Conservation (phyloP, 192 early-diverging fungal species). For the Backusella morwellensis region DNA sequence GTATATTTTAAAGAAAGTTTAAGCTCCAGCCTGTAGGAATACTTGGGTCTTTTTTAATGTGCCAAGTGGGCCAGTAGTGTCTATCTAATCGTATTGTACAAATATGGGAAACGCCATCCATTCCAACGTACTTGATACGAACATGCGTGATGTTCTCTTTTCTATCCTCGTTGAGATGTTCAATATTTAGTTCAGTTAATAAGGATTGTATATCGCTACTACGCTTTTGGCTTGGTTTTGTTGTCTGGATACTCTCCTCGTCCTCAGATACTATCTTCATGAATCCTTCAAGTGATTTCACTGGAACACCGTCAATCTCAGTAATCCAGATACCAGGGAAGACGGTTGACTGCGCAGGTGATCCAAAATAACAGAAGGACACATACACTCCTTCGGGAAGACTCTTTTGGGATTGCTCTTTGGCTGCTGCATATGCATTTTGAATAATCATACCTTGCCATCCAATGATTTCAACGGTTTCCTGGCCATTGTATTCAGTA, state of each 20-base stretch:
- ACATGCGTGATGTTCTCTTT: conserved; percentile 39
- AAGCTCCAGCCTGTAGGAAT: conserved; percentile 20
- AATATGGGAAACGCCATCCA: conserved; percentile 57
- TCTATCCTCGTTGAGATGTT: conserved; percentile 20
- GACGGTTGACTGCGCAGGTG: conserved; percentile 56
- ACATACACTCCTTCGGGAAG: conserved; percentile 65
- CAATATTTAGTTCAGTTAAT: not conserved
- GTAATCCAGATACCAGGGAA: conserved; percentile 70
- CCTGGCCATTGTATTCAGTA: conserved; percentile 46
- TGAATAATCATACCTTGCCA: conserved; percentile 86
- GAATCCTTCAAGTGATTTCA: conserved; percentile 60
- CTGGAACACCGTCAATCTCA: conserved; percentile 58
- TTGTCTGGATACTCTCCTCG: conserved; percentile 17
- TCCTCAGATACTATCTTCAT: conserved; percentile 44
- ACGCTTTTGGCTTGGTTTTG: not conserved
- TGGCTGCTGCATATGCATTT: conserved; percentile 62
- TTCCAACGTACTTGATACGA: conserved; percentile 46
- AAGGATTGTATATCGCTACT: not conserved
- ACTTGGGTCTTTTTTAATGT: conserved; percentile 26
- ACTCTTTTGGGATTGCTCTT: conserved; percentile 56
- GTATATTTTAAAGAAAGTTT: not conserved
- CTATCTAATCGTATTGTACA: conserved; percentile 66
- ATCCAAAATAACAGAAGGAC: conserved; percentile 55
- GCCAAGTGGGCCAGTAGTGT: conserved; percentile 72
- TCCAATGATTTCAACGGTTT: conserved; percentile 64